These are phyloP conservation scores for Lentinula sp. DNA, from an alignment of 768 basidiomycete species.

Conservation along the genomic window DNA sequence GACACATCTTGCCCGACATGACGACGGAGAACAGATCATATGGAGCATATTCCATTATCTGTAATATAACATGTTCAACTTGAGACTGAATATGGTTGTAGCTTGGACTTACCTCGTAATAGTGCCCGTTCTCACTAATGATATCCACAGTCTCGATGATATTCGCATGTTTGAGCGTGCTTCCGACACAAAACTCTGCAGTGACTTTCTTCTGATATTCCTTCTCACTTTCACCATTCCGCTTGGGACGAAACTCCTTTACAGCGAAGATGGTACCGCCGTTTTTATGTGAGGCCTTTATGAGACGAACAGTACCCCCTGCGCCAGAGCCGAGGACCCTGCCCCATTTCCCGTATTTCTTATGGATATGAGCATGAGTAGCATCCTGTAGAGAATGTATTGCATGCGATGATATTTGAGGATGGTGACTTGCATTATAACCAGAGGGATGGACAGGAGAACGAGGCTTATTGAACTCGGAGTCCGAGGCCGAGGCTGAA, in stretches of 20 bases:
- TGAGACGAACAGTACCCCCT: conserved; percentile 96
- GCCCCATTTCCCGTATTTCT: conserved; percentile 99
- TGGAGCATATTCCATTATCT: conserved; percentile 99
- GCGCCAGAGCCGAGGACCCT: conserved; percentile 92
- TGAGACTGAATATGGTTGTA: conserved; percentile 8
- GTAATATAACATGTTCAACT: conserved; percentile 24
- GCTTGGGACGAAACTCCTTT: conserved; percentile 93
- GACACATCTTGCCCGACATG: conserved; percentile 98
- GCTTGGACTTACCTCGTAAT: conserved; percentile 78
- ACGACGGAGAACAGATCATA: conserved; percentile 98
- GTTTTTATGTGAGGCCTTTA: conserved; percentile 78
- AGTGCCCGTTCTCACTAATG: conserved; percentile 95
- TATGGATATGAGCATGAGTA: conserved; percentile 87
- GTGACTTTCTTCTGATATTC: conserved; percentile 99
- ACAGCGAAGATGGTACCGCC: conserved; percentile 89
- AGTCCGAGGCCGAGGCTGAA: conserved; percentile 18
- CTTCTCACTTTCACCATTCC: conserved; percentile 83
- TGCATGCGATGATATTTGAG: conserved; percentile 18
- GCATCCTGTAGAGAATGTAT: conserved; percentile 69
- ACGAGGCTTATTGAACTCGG: conserved; percentile 8
- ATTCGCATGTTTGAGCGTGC: conserved; percentile 88
- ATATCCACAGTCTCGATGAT: conserved; percentile 99
- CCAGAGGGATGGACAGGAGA: conserved; percentile 12
- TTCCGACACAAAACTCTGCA: conserved; percentile 97
- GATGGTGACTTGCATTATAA: conserved; percentile 16